Evolutionary conservation across 2,329 filamentous ascomycete species (phyloP), one percentile per base, ranked within the genome.

Genomic region (Neospermospora avenae): DNA sequence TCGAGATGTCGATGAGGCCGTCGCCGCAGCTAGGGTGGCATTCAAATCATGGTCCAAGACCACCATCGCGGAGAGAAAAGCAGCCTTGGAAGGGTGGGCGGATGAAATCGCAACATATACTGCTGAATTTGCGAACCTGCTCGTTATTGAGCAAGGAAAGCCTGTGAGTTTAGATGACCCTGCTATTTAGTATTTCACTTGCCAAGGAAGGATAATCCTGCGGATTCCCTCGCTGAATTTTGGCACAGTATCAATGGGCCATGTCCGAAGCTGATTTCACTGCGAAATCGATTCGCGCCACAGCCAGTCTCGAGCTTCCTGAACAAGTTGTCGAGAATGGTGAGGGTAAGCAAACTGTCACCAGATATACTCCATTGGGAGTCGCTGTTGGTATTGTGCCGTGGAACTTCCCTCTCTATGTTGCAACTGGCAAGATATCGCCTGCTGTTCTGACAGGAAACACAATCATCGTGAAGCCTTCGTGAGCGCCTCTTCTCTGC

Each of bases 381-480:
- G 75, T 81, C 3, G 75, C 77, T 1, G 81, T 76, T 10, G 84
- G 79, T 60, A 85, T 86, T 65, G 80, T 81, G 24, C 83, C 83
- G 0, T 86, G 84, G 84, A 86, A 86, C 70, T 86, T 79, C 65
- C 78, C 78, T 0, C 64, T 80, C 25, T 74, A 78, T 59, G 72
- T 80, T 1, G 75, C 77, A 13, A 75, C 77, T 55, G 74, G 80
- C 48, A 86, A 86, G 70, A 76, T 82, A 4, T 74, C 73, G 4
- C 74, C 78, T 0, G 76, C 80, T 0, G 70, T 84, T 3, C 70
- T 82, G 22, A 81, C 81, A 0, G 81, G 80, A 22, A 82, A 83
- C 68, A 73, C 75, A n/a, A 73, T 84, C 18, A 83, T 85, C 64
- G 77, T 85, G 62, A 83, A 83, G 67, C 81, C 84, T 0, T 85